Evolutionary conservation across 805 yeast species (phyloP), one percentile per base, ranked within the genome.

Genomic region (Saturnispora saitoi): DNA sequence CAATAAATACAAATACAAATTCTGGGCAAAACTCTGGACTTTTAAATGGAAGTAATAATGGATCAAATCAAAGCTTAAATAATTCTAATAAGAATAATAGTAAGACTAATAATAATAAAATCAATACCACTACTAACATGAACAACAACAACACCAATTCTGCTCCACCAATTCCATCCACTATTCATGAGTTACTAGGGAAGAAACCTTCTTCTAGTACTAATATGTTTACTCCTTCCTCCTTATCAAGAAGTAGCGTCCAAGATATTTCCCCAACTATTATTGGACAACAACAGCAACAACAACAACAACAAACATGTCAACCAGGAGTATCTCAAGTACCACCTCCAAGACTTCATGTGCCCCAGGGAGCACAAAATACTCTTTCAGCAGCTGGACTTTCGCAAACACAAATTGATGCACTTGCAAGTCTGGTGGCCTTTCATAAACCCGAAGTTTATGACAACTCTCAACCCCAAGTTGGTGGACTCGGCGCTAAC

Each of bases 351-450:
- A 37, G 76, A 54, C 78, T 81, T 14, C 75, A 76, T 0, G 86
- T 85, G 4, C 93, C 93, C 1, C 79, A 79, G 5, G 87, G 88
- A 10, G 91, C 90, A 2, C 76, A 78, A 53, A 65, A 71, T 19
- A 76, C 88, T 1, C 62, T 85, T 41, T 73, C 73, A 6, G 75
- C 78, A 6, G 87, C 82, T 2, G 93, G 93, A 0, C 70, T 85
- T 38, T 70, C 79, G 2, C 77, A 73, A 49, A 79, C 78, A 32
- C 93, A 85, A 60, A 83, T 85, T 12, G 86, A 82, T 57, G 79
- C 87, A 2, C 67, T 85, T 31, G 80, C 86, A 5, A 86, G 86
- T 0, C 69, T 84, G 45, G 77, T 84, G 30, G 90, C 89, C 0
- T 85, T 81, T 55, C 84, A 84, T 62, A 64, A 69, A 46, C 57